These are phyloP conservation scores for Chenopodium suecicum DNA, from an alignment of 148 eudicot species.

Conservation along the genomic window DNA sequence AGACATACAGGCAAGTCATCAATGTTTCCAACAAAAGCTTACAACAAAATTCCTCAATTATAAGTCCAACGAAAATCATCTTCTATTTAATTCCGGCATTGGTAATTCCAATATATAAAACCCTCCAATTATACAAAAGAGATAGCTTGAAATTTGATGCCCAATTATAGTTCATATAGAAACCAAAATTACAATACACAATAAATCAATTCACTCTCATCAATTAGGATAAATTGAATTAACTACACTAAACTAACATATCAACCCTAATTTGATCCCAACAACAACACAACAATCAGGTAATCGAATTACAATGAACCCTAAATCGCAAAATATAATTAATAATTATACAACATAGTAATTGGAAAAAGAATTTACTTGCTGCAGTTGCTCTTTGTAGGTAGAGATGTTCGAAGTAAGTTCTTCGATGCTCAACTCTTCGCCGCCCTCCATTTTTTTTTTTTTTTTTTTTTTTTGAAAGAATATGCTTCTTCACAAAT, in stretches of 20 bases:
- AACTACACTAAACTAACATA: not conserved
- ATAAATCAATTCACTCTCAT: not conserved
- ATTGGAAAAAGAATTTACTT: slow-evolving; percentile 34
- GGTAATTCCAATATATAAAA: not conserved
- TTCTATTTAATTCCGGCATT: not conserved
- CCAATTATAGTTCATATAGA: not conserved
- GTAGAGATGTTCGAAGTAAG: slow-evolving; percentile 80
- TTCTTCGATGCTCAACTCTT: slow-evolving; percentile 76
- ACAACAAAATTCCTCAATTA: not conserved
- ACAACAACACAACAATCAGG: not conserved
- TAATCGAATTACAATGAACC: not conserved
- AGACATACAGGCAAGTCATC: not conserved
- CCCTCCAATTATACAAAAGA: not conserved
- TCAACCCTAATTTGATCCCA: not conserved
- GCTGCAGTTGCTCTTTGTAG: slow-evolving; percentile 82
- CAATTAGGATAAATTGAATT: too few relatives aligned
- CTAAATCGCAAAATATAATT: not conserved
- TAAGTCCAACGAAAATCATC: not conserved
- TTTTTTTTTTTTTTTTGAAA: not conserved
- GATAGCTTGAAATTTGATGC: too few relatives aligned
- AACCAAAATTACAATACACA: not conserved
- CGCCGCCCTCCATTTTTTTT: slow-evolving; percentile 29
- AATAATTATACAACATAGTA: not conserved
- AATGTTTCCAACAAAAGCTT: not conserved
- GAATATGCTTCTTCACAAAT: not conserved